Conservation (phyloP, 73 alveolate genomes). For the Uronychia setigera region DNA sequence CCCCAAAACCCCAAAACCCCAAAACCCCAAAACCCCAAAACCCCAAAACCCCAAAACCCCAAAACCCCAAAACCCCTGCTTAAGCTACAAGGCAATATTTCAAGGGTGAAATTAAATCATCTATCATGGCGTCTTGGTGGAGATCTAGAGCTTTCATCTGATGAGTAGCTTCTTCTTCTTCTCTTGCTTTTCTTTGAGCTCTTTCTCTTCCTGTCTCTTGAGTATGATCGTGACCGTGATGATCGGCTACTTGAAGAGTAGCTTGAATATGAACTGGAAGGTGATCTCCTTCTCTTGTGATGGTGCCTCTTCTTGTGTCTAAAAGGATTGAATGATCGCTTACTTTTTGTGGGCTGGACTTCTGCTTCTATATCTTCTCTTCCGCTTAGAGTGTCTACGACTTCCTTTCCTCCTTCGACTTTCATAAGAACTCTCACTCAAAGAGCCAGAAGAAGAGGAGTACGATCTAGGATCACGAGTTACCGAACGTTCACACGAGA, state of each 20-base stretch:
- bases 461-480: slow-evolving; percentile 1
- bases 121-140: no score
- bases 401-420: neutral
- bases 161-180: neutral
- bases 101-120: no score
- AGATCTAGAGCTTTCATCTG: no score
- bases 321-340: neutral
- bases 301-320: neutral
- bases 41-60: no score
- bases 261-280: neutral
- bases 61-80: no score
- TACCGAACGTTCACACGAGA: neutral
- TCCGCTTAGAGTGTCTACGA: neutral
- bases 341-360: neutral
- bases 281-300: neutral
- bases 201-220: neutral
- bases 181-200: neutral
- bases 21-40: no score
- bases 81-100: no score
- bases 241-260: neutral
- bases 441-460: neutral
- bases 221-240: neutral
- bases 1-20: no score
- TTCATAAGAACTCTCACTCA: neutral
- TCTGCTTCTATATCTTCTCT: neutral